Evolutionary conservation across 2,329 filamentous ascomycete species (phyloP), one percentile per base, ranked within the genome.

Genomic region (Colletotrichum abscissum): DNA sequence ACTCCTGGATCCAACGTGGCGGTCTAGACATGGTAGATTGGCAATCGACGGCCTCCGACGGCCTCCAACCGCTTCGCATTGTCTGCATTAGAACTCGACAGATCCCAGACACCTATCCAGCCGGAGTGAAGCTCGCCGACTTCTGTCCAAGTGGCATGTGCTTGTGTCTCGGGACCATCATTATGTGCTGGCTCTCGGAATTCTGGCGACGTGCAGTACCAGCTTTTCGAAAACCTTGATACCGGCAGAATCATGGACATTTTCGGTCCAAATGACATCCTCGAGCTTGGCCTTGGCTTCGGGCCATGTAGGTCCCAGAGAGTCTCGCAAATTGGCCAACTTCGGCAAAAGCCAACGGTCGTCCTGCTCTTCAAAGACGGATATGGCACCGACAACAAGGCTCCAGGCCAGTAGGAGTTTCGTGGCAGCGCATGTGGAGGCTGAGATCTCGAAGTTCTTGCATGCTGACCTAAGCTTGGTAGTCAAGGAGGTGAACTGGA

Each of bases 251-350:
- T 80, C 77, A 38, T 81, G 79, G 1, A 78, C 63, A 9, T 68
- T 19, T 26, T 79, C 72, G 60, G 79, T 75, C 79, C 79, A 80
- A 74, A 80, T 76, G 24, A 80, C 33, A 4, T 75, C 68, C 9
- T 58, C 75, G 14, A 77, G 69, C 1, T 71, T 68, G 12, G 56
- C 64, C n/a, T 75, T 68, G 2, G 78, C 77, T n/a, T 79, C 74
- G 1, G 63, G 46, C 79, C 79, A 81, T 0, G 72, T 69, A 52
- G 74, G 65, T 0, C 67, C 67, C 1, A 72, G 67, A 0, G 69
- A 63, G 12, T 26, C 30, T 14, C 33, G 35, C 5, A 80, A 1
- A 19, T 63, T 67, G 4, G 66, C 58, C 2, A 79, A 68, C 11
- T 74, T 75, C 7, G 75, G 72, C 1, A 76, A 49, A 16, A 80